Base-by-base conservation (phyloP, 2,329 filamentous ascomycete genomes). In the Ascochyta lentis region DNA sequence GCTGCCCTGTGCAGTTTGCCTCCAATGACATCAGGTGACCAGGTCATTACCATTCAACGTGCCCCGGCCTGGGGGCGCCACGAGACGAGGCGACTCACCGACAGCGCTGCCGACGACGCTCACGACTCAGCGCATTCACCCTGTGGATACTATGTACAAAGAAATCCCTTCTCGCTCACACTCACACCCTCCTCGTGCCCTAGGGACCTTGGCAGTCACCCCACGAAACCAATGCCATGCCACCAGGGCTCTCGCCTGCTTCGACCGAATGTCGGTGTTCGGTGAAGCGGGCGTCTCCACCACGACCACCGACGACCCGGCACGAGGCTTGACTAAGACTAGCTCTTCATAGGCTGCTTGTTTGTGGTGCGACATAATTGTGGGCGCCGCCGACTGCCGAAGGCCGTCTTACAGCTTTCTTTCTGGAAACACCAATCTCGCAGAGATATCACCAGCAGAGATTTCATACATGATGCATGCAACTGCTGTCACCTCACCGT, bases 21-120 rank as follows among this genome's bases (percentile, higher is more conserved):
- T 47, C 53, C 41, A 55, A 55, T 55, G 46, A 55, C 53, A 50
- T 50, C 46, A 38, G n/a, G n/a, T n/a, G n/a, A n/a, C n/a, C n/a
- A n/a, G 29, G 7, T 15, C 24, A 45, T 46, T 42, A 33, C 19
- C 19, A 19, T 19, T 19, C 19, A 19, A 19, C 19, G 19, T 19
- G 19, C 19, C 19, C 19, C 19, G 19, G 19, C 19, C 19, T 19
- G 19, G 19, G 19, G 19, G 19, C 19, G 47, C 26, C 12, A 19
- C 52, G 53, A 46, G 35, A 47, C 46, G 53, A 55, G 46, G 46
- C 47, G 42, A 42, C 12, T 50, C 23, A 35, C 24, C 16, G 31
- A 33, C 26, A 29, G 22, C 40, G 22, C 23, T 33, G 15, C 13
- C 26, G 6, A 9, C 12, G 24, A 38, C 13, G 9, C n/a, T 24